Percentiles rank a stretch among this genome's conserved stretches.
Conservation (phyloP, 306 rosid genomes). For the Hippophae gyantsensis region DNA sequence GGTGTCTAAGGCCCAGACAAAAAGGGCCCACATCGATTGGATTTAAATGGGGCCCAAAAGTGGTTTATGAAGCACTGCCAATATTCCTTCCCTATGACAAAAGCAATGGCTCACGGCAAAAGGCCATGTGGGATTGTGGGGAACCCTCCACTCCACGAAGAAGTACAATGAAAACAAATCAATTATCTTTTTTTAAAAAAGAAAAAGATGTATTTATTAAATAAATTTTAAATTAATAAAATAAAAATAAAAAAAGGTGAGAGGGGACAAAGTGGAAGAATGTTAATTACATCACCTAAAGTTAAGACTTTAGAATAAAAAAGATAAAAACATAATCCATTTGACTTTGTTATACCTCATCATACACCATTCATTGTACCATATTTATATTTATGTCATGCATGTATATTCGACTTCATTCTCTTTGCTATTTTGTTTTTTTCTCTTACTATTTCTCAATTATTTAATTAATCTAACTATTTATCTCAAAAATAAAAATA, state of each 20-base stretch:
- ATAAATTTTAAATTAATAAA: constrained; percentile 2
- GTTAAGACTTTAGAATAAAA: constrained; percentile 39
- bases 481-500: too few species aligned
- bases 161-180: constrained; percentile 18
- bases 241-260: constrained; percentile 16
- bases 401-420: constrained; percentile 13
- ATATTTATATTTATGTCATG: constrained; percentile 4
- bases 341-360: constrained; percentile 75
- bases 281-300: constrained; percentile 87
- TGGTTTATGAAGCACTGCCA: constrained; percentile 27
- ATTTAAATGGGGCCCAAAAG: constrained; percentile 58
- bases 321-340: constrained; percentile 28
- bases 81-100: constrained; percentile 75
- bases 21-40: constrained; percentile 70
- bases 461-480: too few species aligned
- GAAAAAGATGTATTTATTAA: constrained; percentile 22
- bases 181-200: constrained; percentile 14
- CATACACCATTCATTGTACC: constrained; percentile 65
- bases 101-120: constrained; percentile 58
- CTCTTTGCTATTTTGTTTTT: neutral
- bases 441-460: too few species aligned
- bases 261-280: constrained; percentile 98
- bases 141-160: constrained; percentile 39
- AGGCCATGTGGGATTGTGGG: constrained; percentile 29
- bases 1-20: constrained; percentile 32